Percentiles rank a stretch among this genome's conserved stretches.
Conservation (phyloP, 2,329 filamentous ascomycete species). For the Tympanopsis confertula region DNA sequence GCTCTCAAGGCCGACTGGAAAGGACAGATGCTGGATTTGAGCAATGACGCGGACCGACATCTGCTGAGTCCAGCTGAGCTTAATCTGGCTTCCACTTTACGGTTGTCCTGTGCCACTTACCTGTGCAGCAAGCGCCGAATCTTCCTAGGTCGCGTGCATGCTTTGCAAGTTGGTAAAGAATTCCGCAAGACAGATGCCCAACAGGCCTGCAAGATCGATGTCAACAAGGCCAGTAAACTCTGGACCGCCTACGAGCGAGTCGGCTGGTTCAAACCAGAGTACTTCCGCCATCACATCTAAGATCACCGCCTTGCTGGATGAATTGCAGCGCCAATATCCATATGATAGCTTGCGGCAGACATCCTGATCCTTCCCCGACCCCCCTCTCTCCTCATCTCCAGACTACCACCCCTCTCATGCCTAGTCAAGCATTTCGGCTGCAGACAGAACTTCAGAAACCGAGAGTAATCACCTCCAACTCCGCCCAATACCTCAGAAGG, state of each 20-base stretch:
- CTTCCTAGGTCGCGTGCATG: slow-evolving; percentile 65
- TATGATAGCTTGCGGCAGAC: no score
- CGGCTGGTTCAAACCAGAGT: slow-evolving; percentile 60
- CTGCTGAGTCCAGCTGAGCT: slow-evolving; percentile 72
- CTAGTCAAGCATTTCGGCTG: no score
- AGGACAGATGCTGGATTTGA: slow-evolving; percentile 66
- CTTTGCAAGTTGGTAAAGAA: slow-evolving; percentile 59
- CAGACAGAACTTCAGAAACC: no score
- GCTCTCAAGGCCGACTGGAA: slow-evolving; percentile 81
- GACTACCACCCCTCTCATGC: no score
- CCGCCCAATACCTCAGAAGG: no score
- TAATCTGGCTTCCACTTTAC: slow-evolving; percentile 63
- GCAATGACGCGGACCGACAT: slow-evolving; percentile 55
- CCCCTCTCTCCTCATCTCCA: no score
- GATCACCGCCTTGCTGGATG: no score
- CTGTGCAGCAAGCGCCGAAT: slow-evolving; percentile 87
- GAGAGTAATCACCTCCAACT: no score
- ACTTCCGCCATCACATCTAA: no score
- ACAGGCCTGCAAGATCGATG: slow-evolving; percentile 94
- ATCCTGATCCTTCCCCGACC: no score
- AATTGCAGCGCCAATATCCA: no score
- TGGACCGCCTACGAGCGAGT: slow-evolving; percentile 83
- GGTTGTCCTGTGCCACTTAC: slow-evolving; percentile 78
- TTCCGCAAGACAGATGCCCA: slow-evolving; percentile 94
- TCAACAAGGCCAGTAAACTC: slow-evolving; percentile 90